Base-by-base conservation (phyloP, 176 grass and related monocot genomes). In the Eragrostis nindensis region DNA sequence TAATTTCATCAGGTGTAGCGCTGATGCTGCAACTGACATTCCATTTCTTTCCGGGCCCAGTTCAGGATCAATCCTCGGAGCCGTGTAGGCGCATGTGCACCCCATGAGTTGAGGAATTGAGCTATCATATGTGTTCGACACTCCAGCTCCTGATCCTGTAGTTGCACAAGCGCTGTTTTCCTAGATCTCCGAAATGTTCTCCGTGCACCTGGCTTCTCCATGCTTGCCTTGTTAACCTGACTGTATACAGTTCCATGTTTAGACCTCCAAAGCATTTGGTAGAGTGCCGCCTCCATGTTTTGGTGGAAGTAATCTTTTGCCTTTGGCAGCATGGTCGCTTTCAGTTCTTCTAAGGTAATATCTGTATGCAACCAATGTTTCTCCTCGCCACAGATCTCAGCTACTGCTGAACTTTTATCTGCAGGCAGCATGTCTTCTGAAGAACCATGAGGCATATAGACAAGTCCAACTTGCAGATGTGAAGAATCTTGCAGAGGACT, bases 221-320 rank as follows among this genome's bases (percentile, higher is more conserved):
- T 39, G 29, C 4, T 24, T 4, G 7, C 17, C 18, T 48, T 72
- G 26, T 22, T 13, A 15, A 72, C 57, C 3, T 39, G 55, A 72
- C 62, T 46, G 15, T 24, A 62, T 39, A 27, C 42, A 39, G 26
- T 6, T 4, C 29, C 55, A 17, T 82, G 67, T 8, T 49, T 72
- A 3, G 79, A 71, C 42, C 12, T 82, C 79, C 55, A 82, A 62
- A 50, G 0, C 18, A 62, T 17, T 32, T 72, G 11, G 27, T 82
- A 62, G 0, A 32, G 4, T 8, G 27, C 38, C 3, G 68, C 68
- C 48, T 82, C 41, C 0, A 6, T 2, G 17, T 82, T 62, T 2
- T 10, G 27, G 56, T 4, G 2, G 27, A 82, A 48, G 19, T 70
- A 39, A 62, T 39, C 27, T 39, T 48, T 82, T 11, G 54, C 79